These are phyloP conservation scores for Spinacia oleracea DNA, from an alignment of 179 eudicot species.

Conservation along the genomic window DNA sequence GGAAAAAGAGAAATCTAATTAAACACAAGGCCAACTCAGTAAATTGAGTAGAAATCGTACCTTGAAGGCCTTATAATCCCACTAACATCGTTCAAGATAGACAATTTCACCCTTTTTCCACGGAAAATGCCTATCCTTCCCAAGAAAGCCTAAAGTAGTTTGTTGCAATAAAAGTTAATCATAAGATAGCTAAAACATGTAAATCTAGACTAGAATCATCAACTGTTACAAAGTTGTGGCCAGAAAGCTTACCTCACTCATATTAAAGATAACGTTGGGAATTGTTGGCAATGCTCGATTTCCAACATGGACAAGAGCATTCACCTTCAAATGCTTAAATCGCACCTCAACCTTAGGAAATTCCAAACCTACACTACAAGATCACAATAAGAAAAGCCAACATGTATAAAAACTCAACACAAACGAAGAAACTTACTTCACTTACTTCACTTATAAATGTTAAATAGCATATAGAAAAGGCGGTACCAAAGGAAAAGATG, in stretches of 20 bases:
- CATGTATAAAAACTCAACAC: constrained; percentile 5
- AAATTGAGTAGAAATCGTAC: constrained; percentile 30
- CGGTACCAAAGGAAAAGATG: background rate
- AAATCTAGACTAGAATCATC: background rate
- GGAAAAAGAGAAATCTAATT: background rate
- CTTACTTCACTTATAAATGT: background rate
- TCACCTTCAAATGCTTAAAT: constrained; percentile 70
- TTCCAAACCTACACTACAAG: constrained; percentile 71
- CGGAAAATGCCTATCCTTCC: constrained; percentile 53
- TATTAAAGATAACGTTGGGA: constrained; percentile 74
- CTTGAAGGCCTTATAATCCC: constrained; percentile 86
- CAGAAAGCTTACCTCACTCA: constrained; percentile 59
- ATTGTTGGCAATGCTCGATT: constrained; percentile 90
- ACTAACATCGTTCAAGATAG: constrained; percentile 68
- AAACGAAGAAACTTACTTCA: background rate
- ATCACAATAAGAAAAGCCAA: constrained; percentile 29
- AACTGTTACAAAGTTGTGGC: background rate
- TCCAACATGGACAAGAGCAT: constrained; percentile 79
- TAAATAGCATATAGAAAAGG: background rate
- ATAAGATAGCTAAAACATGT: background rate
- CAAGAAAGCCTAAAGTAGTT: constrained; percentile 51
- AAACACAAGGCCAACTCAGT: background rate
- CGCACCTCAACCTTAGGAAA: constrained; percentile 85
- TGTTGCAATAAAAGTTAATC: constrained; percentile 15
- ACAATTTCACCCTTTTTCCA: constrained; percentile 50